These are phyloP conservation scores for Ustilago esculenta DNA, from an alignment of 1,284 basidiomycete genomes.

Conservation along the genomic window DNA sequence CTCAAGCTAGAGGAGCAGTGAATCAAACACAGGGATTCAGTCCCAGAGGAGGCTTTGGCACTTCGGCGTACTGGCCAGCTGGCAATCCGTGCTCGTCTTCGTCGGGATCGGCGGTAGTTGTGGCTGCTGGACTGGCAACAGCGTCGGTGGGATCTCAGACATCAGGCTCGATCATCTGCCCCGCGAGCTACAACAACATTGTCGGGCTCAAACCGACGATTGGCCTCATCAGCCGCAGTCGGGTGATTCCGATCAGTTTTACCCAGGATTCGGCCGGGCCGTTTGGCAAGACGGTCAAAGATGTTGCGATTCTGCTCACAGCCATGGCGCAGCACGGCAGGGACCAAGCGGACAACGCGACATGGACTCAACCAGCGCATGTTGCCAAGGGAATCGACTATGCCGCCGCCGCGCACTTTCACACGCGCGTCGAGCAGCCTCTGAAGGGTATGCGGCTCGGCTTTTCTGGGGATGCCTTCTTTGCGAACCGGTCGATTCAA, in stretches of 20 bases:
- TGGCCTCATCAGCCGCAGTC: conserved; percentile 37
- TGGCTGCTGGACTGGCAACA: conserved; percentile 74
- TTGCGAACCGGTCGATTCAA: conserved; percentile 27
- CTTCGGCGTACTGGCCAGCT: conserved; percentile 73
- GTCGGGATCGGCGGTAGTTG: conserved; percentile 74
- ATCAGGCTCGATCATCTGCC: conserved; percentile 43
- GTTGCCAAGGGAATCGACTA: conserved; percentile 25
- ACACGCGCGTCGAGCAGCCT: neutral
- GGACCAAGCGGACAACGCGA: conserved; percentile 36
- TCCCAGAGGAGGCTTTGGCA: conserved; percentile 75
- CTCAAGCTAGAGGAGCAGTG: conserved; percentile 71
- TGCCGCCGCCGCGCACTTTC: conserved; percentile 18
- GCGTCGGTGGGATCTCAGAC: conserved; percentile 76
- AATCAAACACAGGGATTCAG: conserved; percentile 73
- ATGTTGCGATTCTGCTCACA: conserved; percentile 40
- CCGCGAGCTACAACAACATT: conserved; percentile 43
- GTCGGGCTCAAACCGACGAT: conserved; percentile 50
- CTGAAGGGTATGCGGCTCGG: conserved; percentile 18
- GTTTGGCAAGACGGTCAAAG: conserved; percentile 35
- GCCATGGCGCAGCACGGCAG: conserved; percentile 36
- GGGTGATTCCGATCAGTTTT: conserved; percentile 35
- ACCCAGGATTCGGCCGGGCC: conserved; percentile 46
- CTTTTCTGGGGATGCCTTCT: conserved; percentile 21
- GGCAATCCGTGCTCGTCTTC: conserved; percentile 76
- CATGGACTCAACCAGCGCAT: conserved; percentile 18